Conservation (phyloP, 345 rosid genomes). For the Bruguiera sexangula region DNA sequence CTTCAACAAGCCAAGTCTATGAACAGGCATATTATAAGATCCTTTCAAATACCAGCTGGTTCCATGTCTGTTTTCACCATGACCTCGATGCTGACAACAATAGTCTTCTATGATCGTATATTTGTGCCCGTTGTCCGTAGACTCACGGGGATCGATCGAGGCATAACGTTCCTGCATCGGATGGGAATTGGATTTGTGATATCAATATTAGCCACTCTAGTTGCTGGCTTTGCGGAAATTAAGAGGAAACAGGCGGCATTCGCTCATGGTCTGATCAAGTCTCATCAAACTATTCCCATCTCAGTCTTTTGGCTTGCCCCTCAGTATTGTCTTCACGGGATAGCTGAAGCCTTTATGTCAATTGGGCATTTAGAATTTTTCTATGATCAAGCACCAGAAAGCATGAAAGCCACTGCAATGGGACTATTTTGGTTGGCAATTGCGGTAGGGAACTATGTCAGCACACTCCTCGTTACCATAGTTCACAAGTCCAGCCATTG, state of each 20-base stretch:
- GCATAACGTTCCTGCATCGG: slow-evolving; percentile 68
- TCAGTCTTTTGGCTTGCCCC: slow-evolving; percentile 79
- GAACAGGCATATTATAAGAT: slow-evolving; percentile 63
- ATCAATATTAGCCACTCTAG: slow-evolving; percentile 66
- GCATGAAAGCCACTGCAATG: slow-evolving; percentile 80
- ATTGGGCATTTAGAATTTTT: slow-evolving; percentile 84
- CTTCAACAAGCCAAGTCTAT: slow-evolving; percentile 82
- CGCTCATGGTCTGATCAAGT: slow-evolving; percentile 34
- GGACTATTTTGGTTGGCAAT: slow-evolving; percentile 74
- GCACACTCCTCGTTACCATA: slow-evolving; percentile 64
- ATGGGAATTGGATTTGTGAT: slow-evolving; percentile 84
- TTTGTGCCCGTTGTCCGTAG: slow-evolving; percentile 52
- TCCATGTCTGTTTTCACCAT: slow-evolving; percentile 89
- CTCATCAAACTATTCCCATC: slow-evolving; percentile 46
- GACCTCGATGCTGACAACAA: slow-evolving; percentile 62
- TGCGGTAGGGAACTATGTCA: slow-evolving; percentile 61
- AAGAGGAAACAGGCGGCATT: slow-evolving; percentile 53
- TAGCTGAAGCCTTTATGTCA: slow-evolving; percentile 85
- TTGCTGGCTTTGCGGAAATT: slow-evolving; percentile 69
- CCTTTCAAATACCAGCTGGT: slow-evolving; percentile 76
- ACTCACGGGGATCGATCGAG: slow-evolving; percentile 73
- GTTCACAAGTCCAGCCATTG: slow-evolving; percentile 71
- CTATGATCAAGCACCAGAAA: slow-evolving; percentile 83
- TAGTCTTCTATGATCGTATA: slow-evolving; percentile 63
- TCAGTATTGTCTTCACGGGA: slow-evolving; percentile 72